A percentile compares a stretch with the other conserved stretches of the same genome.
Evolutionary conservation across 345 rosid species (phyloP).

Genomic region (Ricinus communis): DNA sequence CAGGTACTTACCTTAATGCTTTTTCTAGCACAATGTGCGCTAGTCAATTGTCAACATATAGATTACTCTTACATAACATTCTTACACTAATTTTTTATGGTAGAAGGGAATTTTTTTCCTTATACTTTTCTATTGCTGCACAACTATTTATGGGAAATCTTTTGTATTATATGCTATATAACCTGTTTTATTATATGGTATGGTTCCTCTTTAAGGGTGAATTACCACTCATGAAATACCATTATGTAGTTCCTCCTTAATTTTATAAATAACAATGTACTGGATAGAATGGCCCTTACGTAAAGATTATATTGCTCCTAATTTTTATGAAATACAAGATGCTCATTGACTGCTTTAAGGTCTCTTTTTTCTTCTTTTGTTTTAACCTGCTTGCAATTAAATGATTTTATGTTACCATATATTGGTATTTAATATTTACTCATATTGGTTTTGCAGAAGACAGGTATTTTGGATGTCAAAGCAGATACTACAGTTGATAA

Average conservation of each 20-base stretch:
- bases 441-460: slow-evolving; percentile 53
- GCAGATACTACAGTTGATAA: slow-evolving; percentile 87
- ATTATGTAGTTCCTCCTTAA: too few species aligned
- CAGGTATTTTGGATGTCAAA: slow-evolving; percentile 98
- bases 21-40: too few species aligned
- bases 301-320: too few species aligned
- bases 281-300: too few species aligned
- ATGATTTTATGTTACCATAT: background rate
- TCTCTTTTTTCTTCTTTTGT: slow-evolving; percentile 2
- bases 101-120: background rate
- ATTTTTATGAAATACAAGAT: too few species aligned
- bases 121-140: background rate
- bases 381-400: background rate
- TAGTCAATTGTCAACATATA: too few species aligned
- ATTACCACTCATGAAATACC: background rate
- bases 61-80: too few species aligned
- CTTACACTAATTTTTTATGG: too few species aligned
- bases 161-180: background rate
- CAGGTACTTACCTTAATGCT: too few species aligned
- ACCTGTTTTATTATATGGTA: background rate
- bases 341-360: too few species aligned
- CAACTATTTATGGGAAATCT: background rate
- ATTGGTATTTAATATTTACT: slow-evolving; percentile 1
- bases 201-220: slow-evolving; percentile 4
- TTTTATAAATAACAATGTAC: too few species aligned